phyloP scores from a whole-genome alignment of 2,329 filamentous ascomycete genomes.

The Ophiostoma himal-ulmi region DNA sequence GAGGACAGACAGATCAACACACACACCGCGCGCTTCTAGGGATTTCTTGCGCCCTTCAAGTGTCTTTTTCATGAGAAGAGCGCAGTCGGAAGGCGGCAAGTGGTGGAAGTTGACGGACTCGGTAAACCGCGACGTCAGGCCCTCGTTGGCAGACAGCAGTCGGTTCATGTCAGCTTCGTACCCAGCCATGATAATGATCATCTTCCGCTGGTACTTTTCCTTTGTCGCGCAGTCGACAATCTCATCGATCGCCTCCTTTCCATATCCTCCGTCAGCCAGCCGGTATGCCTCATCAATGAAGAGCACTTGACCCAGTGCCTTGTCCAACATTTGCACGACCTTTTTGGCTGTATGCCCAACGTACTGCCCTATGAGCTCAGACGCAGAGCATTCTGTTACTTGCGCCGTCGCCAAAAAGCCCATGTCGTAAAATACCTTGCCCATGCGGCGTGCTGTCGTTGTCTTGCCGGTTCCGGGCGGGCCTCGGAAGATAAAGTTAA shows the following conservation, averaged over 20 bases:
- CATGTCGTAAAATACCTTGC: slow-evolving; percentile 69
- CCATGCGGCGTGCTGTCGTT: slow-evolving; percentile 66
- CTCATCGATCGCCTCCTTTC: slow-evolving; percentile 51
- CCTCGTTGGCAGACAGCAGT: slow-evolving; percentile 56
- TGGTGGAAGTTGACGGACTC: slow-evolving; percentile 53
- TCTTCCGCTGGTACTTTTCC: slow-evolving; percentile 50
- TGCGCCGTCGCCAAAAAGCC: slow-evolving; percentile 53
- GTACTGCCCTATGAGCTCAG: slow-evolving; percentile 63
- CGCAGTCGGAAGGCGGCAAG: slow-evolving; percentile 40
- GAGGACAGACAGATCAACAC: slow-evolving; percentile 30
- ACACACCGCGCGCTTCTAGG: slow-evolving; percentile 15
- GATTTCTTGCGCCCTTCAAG: slow-evolving; percentile 29
- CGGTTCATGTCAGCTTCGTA: slow-evolving; percentile 62
- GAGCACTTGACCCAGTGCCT: slow-evolving; percentile 58
- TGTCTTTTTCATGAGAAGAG: slow-evolving; percentile 38
- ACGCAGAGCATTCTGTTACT: slow-evolving; percentile 56
- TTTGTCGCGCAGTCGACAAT: slow-evolving; percentile 50
- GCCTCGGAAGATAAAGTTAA: slow-evolving; percentile 64
- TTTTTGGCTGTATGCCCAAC: slow-evolving; percentile 66
- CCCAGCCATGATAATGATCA: slow-evolving; percentile 64
- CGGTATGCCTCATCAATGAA: slow-evolving; percentile 71
- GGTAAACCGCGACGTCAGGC: slow-evolving; percentile 59
- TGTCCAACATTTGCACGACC: slow-evolving; percentile 54
- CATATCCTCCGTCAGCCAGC: slow-evolving; percentile 52
- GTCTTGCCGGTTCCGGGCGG: slow-evolving; percentile 62